Conservation (phyloP, 441 rosid species). For the Flueggea neowawraea region DNA sequence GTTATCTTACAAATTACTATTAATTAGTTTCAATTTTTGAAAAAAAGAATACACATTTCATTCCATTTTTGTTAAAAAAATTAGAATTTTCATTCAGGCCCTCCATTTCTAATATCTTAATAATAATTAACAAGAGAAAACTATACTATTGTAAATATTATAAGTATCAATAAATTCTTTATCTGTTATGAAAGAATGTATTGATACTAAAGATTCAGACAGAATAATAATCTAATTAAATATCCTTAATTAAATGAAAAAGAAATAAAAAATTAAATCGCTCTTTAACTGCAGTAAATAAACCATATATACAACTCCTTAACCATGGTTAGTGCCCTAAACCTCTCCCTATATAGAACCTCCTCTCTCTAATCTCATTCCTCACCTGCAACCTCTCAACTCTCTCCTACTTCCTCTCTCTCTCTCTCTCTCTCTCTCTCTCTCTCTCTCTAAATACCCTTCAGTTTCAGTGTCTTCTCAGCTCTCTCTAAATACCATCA, state of each 20-base stretch:
- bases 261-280: background rate
- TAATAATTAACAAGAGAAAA: too few relatives aligned
- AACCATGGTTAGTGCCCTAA: constrained; percentile 13
- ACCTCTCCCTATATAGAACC: constrained; percentile 10
- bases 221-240: background rate
- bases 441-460: background rate
- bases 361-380: background rate
- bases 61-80: too few relatives aligned
- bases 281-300: background rate
- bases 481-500: background rate
- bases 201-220: too few relatives aligned
- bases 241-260: background rate
- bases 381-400: background rate
- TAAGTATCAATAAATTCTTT: too few relatives aligned
- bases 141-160: too few relatives aligned
- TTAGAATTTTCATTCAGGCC: too few relatives aligned
- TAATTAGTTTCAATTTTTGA: too few relatives aligned
- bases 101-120: too few relatives aligned
- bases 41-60: too few relatives aligned
- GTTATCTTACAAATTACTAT: too few relatives aligned
- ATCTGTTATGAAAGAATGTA: too few relatives aligned
- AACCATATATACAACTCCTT: background rate
- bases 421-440: background rate
- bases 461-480: constrained; percentile 9
- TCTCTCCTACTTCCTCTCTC: background rate